Evolutionary conservation across 345 rosid genomes (phyloP), one percentile per base, ranked within the genome.

Genomic region (Aquilaria sinensis): DNA sequence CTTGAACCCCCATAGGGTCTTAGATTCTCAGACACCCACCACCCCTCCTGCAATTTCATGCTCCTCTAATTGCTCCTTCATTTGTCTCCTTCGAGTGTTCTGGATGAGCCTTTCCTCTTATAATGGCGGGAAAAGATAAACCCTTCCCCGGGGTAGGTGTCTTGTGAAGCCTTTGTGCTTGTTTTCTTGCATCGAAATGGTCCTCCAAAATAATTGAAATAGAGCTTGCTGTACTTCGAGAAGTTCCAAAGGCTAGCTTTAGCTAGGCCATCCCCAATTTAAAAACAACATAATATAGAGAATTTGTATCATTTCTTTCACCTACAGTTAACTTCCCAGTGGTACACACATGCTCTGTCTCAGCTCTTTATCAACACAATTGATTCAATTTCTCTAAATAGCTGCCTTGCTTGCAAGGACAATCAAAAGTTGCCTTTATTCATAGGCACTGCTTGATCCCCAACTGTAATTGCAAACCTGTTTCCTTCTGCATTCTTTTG

Each of bases 291-390:
- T 9, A 37, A 37, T 37, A 37, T 37, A 2, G 7, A 37, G 43
- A 37, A 37, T 37, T 37, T 37, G 43, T 3, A 65, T 58, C 60
- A 51, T 60, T 12, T 62, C 71, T 61, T 49, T 70, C 53, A 14
- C 54, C 62, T 60, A 63, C 63, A 46, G 47, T 56, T 46, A 51
- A 67, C 13, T 12, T 14, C 13, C 49, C 0, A 13, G 30, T 33
- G 64, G 57, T 41, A 50, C 41, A 61, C 80, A 73, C 75, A 70
- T 72, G 78, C 48, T 10, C 10, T 69, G 78, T 69, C 78, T 68
- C 65, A 15, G 29, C 30, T 53, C 13, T 12, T 55, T 46, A 34
- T 60, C 9, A 67, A 15, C 51, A 15, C 58, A 61, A 57, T 50
- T 69, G 63, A 51, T 65, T 3, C 52, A 9, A 48, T 57, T 51